A percentile compares a stretch with the other conserved stretches of the same genome.
These are phyloP conservation scores for Chalaropsis ovoidea DNA, from an alignment of 2,329 filamentous ascomycete species.

Conservation along the genomic window DNA sequence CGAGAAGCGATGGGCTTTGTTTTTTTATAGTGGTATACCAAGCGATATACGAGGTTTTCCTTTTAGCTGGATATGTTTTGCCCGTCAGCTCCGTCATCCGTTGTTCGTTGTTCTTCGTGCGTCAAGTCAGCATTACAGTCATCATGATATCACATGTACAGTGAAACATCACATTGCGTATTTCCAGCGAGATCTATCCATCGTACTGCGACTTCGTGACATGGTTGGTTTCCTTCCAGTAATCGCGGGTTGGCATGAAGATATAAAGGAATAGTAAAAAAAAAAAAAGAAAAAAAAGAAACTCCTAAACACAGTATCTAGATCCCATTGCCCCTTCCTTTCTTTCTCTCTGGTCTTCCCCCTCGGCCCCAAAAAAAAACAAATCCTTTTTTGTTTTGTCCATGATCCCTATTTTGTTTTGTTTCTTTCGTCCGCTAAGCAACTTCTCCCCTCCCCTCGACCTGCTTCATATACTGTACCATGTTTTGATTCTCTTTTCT, in stretches of 20 bases:
- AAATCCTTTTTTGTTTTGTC: not conserved
- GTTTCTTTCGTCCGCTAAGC: not conserved
- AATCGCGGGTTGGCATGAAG: not conserved
- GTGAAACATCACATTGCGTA: no score
- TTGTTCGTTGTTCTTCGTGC: no score
- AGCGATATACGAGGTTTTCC: not conserved
- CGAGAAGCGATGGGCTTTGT: not conserved
- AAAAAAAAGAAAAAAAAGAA: conserved; percentile 12
- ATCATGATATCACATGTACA: not conserved
- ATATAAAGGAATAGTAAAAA: not conserved
- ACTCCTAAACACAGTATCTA: conserved; percentile 18
- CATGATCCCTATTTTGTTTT: conserved; percentile 10
- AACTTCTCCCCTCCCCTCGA: conserved; percentile 4
- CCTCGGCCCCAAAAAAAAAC: not conserved
- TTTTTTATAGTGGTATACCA: not conserved
- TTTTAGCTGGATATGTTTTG: not conserved
- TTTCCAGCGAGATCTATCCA: no score
- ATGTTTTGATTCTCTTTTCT: not conserved
- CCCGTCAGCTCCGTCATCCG: no score
- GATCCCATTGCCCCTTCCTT: not conserved
- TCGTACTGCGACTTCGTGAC: no score
- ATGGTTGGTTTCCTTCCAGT: not conserved
- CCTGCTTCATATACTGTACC: conserved; percentile 5
- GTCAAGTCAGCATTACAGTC: no score
- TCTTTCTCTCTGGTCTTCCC: not conserved